phyloP scores from a whole-genome alignment of 1,284 basidiomycete genomes.

The Trametes versicolor region DNA sequence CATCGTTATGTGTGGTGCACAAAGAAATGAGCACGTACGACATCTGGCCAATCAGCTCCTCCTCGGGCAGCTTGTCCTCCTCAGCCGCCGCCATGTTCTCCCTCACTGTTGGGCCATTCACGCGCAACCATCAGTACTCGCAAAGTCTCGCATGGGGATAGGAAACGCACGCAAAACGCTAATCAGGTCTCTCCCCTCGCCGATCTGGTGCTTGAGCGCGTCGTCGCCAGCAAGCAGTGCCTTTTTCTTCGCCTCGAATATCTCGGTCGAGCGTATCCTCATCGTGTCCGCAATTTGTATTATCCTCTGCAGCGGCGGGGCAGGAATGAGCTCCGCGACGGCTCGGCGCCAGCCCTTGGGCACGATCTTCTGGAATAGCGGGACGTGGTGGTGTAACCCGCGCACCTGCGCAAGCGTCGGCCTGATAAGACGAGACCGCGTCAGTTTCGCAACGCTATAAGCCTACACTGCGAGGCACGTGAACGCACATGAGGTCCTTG shows the following conservation, averaged over 20 bases:
- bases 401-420: neutral
- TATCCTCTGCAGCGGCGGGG: conserved; percentile 25
- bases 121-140: conserved; percentile 31
- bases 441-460: no score
- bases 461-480: no score
- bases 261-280: conserved; percentile 26
- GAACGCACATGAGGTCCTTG: conserved; percentile 41
- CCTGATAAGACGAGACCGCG: neutral
- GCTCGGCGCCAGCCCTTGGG: conserved; percentile 2
- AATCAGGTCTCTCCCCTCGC: conserved; percentile 39
- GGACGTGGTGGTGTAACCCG: conserved; percentile 9
- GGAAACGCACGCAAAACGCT: conserved; percentile 35
- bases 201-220: conserved; percentile 28
- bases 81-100: conserved; percentile 40
- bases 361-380: conserved; percentile 12
- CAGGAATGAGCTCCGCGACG: conserved; percentile 32
- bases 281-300: conserved; percentile 33
- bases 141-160: conserved; percentile 26
- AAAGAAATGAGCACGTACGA: conserved; percentile 21
- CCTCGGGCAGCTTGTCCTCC: conserved; percentile 37
- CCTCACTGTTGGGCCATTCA: conserved; percentile 34
- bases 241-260: conserved; percentile 36
- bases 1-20: neutral
- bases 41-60: conserved; percentile 30
- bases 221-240: conserved; percentile 33